Evolutionary conservation across 2,329 filamentous ascomycete species (phyloP).

Genomic region (Venturia asperata): DNA sequence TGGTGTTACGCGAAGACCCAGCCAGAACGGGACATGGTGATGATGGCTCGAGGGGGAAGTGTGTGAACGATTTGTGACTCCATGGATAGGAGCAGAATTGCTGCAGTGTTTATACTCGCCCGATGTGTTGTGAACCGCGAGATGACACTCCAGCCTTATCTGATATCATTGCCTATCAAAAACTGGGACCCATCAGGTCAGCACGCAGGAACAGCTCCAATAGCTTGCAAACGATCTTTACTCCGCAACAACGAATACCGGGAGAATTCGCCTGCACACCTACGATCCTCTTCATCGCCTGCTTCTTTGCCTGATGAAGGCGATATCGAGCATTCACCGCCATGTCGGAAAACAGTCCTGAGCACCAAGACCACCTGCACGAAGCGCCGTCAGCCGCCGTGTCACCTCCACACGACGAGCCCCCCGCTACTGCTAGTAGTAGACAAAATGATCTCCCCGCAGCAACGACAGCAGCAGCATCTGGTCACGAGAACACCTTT

Average conservation of each 20-base stretch:
- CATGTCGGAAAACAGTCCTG: slow-evolving; percentile 7
- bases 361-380: background rate
- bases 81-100: too few species aligned
- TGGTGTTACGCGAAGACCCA: too few species aligned
- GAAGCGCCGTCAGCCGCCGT: background rate
- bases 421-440: background rate
- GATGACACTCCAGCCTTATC: background rate
- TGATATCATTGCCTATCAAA: slow-evolving; percentile 9
- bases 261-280: background rate
- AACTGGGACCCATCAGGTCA: background rate
- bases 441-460: background rate
- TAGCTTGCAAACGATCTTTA: background rate
- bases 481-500: background rate
- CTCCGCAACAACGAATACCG: background rate
- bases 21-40: background rate
- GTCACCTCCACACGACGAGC: slow-evolving; percentile 10
- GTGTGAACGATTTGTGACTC: too few species aligned
- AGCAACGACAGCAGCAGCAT: slow-evolving; percentile 5
- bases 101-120: too few species aligned
- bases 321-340: background rate
- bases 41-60: too few species aligned
- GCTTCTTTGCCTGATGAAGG: slow-evolving; percentile 3
- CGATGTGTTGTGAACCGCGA: too few species aligned
- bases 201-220: background rate
- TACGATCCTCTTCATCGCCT: background rate